Evolutionary conservation across 2,329 filamentous ascomycete genomes (phyloP), one percentile per base, ranked within the genome.

Genomic region (Ophiostoma sp.): DNA sequence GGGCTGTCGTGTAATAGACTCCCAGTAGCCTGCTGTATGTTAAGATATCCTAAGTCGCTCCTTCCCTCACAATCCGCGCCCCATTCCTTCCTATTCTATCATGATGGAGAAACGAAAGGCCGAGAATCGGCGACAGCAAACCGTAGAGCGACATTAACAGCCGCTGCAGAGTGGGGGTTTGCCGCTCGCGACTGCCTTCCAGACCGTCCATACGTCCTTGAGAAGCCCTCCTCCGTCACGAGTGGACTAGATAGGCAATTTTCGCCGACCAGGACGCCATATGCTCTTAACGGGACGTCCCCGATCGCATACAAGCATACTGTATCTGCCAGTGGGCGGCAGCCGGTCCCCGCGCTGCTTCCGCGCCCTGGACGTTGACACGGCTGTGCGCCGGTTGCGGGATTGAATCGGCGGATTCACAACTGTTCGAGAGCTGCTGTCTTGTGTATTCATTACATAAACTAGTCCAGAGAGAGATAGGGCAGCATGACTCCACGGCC

Each of bases 81-180:
- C 55, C 55, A 60, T 27, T 27, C 27, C 52, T 49, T 49, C 11
- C 45, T n/a, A n/a, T 16, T 16, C 42, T 16, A 62, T 62, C 41
- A 40, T 8, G 42, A 40, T 8, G 42, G 27, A 27, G 27, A 27
- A 27, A 27, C 27, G 27, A 27, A 60, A 45, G 41, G 52, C 67
- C 67, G 67, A 65, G 63, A 38, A 49, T 68, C 67, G 67, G 67
- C 67, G 63, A 65, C 45, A 67, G 41, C n/a, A 6, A 45, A 38
- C 63, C 67, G 64, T 55, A 63, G 38, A n/a, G 6, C n/a, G 16
- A 47, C n/a, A 16, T 16, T 16, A 16, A 52, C 40, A 63, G 40
- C 60, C n/a, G 41, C 12, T 42, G 63, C 41, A 64, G 14, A 42
- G 63, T 64, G 63, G 63, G 63, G 63, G 63, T 47, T 64, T 38